A percentile compares a stretch with the other conserved stretches of the same genome.
These are phyloP conservation scores for Bipolaris cookei DNA, from an alignment of 2,329 filamentous ascomycete species.

Conservation along the genomic window DNA sequence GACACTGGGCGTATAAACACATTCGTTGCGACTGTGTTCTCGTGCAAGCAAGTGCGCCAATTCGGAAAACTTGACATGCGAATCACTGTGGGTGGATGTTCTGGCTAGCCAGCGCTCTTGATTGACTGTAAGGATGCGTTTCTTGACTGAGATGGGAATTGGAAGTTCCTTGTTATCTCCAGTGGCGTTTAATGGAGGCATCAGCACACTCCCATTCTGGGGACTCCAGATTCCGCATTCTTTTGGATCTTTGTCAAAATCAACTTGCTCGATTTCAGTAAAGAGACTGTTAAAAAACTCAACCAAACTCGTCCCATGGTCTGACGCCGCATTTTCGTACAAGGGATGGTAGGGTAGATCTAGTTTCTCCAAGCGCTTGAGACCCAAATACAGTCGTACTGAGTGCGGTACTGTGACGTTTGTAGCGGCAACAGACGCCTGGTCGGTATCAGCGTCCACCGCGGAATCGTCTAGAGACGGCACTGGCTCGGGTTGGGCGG, in stretches of 20 bases:
- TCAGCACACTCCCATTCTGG: slow-evolving; percentile 14
- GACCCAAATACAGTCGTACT: slow-evolving; percentile 13
- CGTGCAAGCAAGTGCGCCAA: slow-evolving; percentile 66
- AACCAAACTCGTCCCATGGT: slow-evolving; percentile 15
- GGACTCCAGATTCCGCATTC: slow-evolving; percentile 24
- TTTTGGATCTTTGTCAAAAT: slow-evolving; percentile 25
- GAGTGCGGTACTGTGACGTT: not conserved
- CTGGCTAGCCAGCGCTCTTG: slow-evolving; percentile 69
- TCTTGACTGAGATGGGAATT: slow-evolving; percentile 24
- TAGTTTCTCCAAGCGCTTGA: slow-evolving; percentile 17
- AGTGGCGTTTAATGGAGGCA: slow-evolving; percentile 12
- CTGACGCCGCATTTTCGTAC: slow-evolving; percentile 5
- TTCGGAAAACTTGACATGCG: slow-evolving; percentile 63
- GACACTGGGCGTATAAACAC: slow-evolving; percentile 64
- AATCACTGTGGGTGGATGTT: slow-evolving; percentile 58
- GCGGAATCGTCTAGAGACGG: not conserved
- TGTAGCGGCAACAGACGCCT: not conserved
- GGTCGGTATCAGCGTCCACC: not conserved
- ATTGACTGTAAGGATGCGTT: slow-evolving; percentile 24
- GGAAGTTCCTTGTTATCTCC: not conserved
- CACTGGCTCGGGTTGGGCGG: slow-evolving; percentile 12
- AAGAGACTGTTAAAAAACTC: slow-evolving; percentile 28
- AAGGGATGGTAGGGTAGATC: slow-evolving; percentile 30
- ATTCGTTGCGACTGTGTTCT: slow-evolving; percentile 63
- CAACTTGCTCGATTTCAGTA: slow-evolving; percentile 22